phyloP scores from a whole-genome alignment of 2,329 filamentous ascomycete species.

The Colletotrichum viniferum region DNA sequence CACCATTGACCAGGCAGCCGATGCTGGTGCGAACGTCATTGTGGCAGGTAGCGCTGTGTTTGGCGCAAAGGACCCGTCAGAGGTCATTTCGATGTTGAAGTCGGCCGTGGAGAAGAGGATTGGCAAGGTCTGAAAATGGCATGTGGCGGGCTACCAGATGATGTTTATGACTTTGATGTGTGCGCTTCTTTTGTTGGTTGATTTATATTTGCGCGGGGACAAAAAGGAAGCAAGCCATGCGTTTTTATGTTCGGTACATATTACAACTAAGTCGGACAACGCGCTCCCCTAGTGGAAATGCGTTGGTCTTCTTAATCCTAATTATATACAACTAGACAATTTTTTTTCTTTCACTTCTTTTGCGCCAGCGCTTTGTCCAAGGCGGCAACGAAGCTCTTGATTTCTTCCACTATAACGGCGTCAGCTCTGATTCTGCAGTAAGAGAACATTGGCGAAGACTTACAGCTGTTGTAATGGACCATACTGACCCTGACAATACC shows the following conservation, averaged over 20 bases:
- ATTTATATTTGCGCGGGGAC: background rate
- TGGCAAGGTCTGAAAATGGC: constrained; percentile 39
- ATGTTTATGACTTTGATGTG: constrained; percentile 9
- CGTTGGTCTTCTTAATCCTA: constrained; percentile 9
- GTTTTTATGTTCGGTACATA: background rate
- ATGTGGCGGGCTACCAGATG: background rate
- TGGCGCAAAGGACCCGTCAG: constrained; percentile 83
- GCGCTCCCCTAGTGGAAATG: background rate
- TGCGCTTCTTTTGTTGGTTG: background rate
- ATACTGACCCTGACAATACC: constrained; percentile 74
- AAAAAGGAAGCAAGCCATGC: constrained; percentile 15
- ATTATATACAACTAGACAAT: background rate
- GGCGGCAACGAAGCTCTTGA: constrained; percentile 54
- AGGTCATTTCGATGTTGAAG: constrained; percentile 84
- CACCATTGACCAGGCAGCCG: constrained; percentile 92
- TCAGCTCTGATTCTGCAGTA: background rate
- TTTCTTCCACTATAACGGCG: constrained; percentile 55
- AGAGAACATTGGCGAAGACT: constrained; percentile 30
- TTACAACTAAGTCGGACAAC: background rate
- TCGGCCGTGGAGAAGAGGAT: constrained; percentile 72
- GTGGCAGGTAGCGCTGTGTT: constrained; percentile 97
- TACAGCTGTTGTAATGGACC: constrained; percentile 74
- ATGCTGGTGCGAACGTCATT: constrained; percentile 97
- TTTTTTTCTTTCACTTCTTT: constrained; percentile 15
- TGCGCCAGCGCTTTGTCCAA: constrained; percentile 52